Evolutionary conservation across 805 yeast species (phyloP).

Genomic region (Hanseniaspora guilliermondii): DNA sequence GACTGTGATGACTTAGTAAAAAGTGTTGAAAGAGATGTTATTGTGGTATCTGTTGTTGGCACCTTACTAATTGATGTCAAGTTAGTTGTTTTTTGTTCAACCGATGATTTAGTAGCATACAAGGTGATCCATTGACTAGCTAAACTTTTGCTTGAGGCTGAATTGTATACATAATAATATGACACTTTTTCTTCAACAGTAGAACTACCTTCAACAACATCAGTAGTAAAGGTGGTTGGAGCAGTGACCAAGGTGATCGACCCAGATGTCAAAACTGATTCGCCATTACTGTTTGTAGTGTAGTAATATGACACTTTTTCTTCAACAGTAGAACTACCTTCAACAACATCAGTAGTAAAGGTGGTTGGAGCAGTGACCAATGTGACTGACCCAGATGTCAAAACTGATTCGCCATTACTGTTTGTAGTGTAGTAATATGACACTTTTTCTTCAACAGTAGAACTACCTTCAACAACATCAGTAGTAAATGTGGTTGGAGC

Average conservation of each 20-base stretch:
- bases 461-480: neutral
- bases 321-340: too few species aligned
- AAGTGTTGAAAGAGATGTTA: too few species aligned
- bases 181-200: neutral
- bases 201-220: neutral
- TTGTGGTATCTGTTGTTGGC: too few species aligned
- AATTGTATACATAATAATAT: neutral
- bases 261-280: too few species aligned
- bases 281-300: too few species aligned
- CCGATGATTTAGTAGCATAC: too few species aligned
- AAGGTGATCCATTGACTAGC: neutral
- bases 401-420: neutral
- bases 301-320: too few species aligned
- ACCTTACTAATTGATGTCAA: too few species aligned
- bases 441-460: neutral
- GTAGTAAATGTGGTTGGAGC: neutral
- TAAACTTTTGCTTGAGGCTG: neutral
- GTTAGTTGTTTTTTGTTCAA: too few species aligned
- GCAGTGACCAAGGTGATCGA: neutral
- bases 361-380: neutral
- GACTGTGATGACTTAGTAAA: too few species aligned
- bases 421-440: neutral
- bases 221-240: neutral
- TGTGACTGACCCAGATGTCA: neutral
- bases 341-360: slow-evolving; percentile 22